Base-by-base conservation (phyloP, 306 rosid species). In the Hippophae rhamnoides region DNA sequence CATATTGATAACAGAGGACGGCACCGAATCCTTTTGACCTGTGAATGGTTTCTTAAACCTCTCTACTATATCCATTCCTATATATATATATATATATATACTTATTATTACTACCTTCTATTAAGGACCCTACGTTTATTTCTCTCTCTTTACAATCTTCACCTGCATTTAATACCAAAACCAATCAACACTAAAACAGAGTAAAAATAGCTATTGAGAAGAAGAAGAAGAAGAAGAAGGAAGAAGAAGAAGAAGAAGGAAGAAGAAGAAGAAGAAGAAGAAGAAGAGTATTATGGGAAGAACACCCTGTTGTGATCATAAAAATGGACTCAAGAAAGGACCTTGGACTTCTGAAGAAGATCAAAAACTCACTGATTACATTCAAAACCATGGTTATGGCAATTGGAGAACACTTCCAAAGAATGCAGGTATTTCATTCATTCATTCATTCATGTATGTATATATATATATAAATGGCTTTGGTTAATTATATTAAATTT, bases 311-410 rank as follows among this genome's bases (percentile, higher is more conserved):
- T 93, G 99, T 64, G 95, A 88, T 31, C 38, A 31, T 5, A 93
- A 86, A 54, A 86, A 66, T 59, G 99, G 97, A 2, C 95, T 93
- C 43, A 88, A 88, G 71, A 93, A 88, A 76, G 99, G 99, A 0
- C 99, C 99, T 8, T 93, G 99, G 99, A 93, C 90, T 0, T 64
- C 90, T 1, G 97, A 93, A 49, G 99, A 93, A 59, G 97, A 93
- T 65, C 84, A 86, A 49, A 88, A 84, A 54, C 93, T 93, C 54
- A 7, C 76, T 5, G 83, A 84, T 72, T 88, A 76, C 49, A 88
- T 93, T 65, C 89, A 85, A 43, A 77, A 84, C 47, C 86, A 88
- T 67, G 99, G 99, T 7, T 86, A 80, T 68, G 99, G 97, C 6
- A 93, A 88, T 46, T 93, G 99, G 99, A 84, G 99, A 47, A 93